Conservation (phyloP, 768 basidiomycete species). For the Russula virescens region DNA sequence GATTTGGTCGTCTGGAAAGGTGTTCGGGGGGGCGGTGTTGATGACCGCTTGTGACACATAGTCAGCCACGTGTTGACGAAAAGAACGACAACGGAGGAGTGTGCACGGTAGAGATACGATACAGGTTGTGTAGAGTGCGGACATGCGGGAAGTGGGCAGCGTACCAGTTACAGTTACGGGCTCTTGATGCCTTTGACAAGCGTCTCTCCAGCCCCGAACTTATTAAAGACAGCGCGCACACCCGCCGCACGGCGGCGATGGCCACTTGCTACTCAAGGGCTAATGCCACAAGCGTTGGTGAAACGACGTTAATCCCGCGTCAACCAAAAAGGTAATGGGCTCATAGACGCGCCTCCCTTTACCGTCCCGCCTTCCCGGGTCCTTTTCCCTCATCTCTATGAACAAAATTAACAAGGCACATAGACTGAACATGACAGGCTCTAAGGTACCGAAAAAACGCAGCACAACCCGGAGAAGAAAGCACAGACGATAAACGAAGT, state of each 20-base stretch:
- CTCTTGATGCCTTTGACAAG: conserved; percentile 84
- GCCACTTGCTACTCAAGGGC: conserved; percentile 74
- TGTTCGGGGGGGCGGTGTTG: conserved; percentile 63
- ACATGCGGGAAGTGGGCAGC: too few relatives aligned
- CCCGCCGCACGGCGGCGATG: conserved; percentile 79
- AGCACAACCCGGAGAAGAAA: not conserved
- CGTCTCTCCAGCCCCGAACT: conserved; percentile 78
- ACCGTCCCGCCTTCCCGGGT: too few relatives aligned
- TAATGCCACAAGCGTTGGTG: conserved; percentile 49
- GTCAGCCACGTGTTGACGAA: conserved; percentile 94
- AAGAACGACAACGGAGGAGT: too few relatives aligned
- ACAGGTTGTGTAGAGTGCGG: too few relatives aligned
- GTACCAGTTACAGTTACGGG: conserved; percentile 55
- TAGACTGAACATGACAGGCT: too few relatives aligned
- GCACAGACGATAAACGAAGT: not conserved
- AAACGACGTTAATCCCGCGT: too few relatives aligned
- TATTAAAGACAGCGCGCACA: conserved; percentile 84
- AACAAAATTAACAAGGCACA: too few relatives aligned
- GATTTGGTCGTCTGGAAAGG: conserved; percentile 83
- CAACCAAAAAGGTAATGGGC: too few relatives aligned
- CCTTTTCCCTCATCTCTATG: too few relatives aligned
- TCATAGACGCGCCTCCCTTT: too few relatives aligned
- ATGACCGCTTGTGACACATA: conserved; percentile 92
- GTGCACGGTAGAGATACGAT: too few relatives aligned
- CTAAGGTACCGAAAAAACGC: too few relatives aligned